Evolutionary conservation across 352 stramenopile species (phyloP), one percentile per base, ranked within the genome.

Genomic region (Globisporangium sylvaticum): DNA sequence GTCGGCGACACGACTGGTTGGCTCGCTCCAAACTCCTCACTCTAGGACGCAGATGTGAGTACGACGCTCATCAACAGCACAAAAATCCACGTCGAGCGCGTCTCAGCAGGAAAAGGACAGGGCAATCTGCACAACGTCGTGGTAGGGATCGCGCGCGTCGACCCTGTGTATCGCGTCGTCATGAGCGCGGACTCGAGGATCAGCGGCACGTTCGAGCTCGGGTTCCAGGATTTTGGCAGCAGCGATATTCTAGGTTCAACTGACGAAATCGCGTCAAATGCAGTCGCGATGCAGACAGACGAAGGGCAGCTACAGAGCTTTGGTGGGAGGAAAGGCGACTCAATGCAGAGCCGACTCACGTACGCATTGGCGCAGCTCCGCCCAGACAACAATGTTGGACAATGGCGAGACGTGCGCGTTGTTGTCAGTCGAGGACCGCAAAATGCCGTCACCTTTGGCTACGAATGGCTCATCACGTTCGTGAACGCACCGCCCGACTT

Each of bases 381-480:
- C 15, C 12, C 8, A 22, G 5, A 34, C 10, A 29, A 39, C 4
- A 24, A 44, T 44, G 37, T 58, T 20, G 14, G 34, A 14, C 62
- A 60, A 24, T 70, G 62, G 15, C 24, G 4, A 14, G 50, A 48
- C 9, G 62, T 66, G 15, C 46, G 24, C 6, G 66, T 74, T 7
- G n/a, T 18, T 20, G 60, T 73, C 31, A 56, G 48, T 15, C 62
- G 69, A 60, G 58, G 52, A 2, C 12, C 20, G 10, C 57, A 68
- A n/a, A 52, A 63, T 20, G 24, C 44, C 14, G 42, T 50, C 14
- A 15, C 37, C 2, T 59, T 54, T 18, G 64, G 61, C 9, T 65
- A 61, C 60, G 34, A 46, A 39, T 83, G 77, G 75, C 64, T 22
- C 4, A 58, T 82, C 29, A 81, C 74, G 18, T 72, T 84, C 32